Base-by-base conservation (phyloP, 1,139 yeast genomes). In the Candida albicans region DNA sequence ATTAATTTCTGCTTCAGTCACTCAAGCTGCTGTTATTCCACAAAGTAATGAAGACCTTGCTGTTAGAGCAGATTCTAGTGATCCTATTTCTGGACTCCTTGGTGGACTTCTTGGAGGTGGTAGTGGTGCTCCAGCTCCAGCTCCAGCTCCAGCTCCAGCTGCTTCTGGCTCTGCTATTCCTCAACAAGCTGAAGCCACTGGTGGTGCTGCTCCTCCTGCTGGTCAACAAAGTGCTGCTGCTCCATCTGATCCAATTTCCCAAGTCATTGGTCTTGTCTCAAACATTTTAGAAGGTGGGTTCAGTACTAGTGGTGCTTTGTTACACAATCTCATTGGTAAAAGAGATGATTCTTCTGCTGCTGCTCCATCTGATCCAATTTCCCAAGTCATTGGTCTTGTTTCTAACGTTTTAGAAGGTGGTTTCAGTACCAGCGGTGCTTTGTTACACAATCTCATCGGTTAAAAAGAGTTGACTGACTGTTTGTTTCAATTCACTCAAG, bases 301-400 rank as follows among this genome's bases (percentile, higher is more conserved):
- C 12, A 9, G 30, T 8, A 32, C 22, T 9, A 12, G 37, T 22
- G 41, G 41, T 33, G 26, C 33, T 12, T 18, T 34, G 27, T 27
- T 28, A n/a, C 38, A 33, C 29, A 40, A 40, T 31, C 14, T 29
- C 12, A 27, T 37, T 31, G 40, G 40, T 37, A 27, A 37, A 37
- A 33, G 36, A 33, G 36, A 33, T 33, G 29, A 24, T 28, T 24
- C 30, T 15, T 24, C 36, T 2, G 29, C 37, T 35, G 30, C 30
- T 9, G 25, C 18, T 4, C 34, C 34, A 32, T 13, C 22, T 10
- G 34, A 32, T 32, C 9, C 15, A 2, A 13, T 32, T 6, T 32
- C 34, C 6, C 34, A 32, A 32, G 11, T 32, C 22, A 37, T 33
- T 13, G 15, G 40, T 14, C 10, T 15, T 26, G 13, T 14, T 32